phyloP scores from a whole-genome alignment of 768 basidiomycete species.

The Gymnopilus dilepis region DNA sequence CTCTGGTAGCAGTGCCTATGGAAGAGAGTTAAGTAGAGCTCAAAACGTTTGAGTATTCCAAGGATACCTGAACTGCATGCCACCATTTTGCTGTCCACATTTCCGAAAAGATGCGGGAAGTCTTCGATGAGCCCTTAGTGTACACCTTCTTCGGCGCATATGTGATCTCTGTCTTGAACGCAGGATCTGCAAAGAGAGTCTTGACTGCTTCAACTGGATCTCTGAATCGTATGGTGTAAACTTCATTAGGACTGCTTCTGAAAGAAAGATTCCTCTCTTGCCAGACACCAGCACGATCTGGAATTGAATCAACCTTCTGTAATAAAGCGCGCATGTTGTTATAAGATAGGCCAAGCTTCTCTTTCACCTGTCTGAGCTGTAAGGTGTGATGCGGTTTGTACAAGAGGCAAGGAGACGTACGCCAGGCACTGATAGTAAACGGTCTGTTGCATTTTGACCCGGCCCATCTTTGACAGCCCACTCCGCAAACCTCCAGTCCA shows the following conservation, averaged over 20 bases:
- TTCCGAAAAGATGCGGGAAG: slow-evolving; percentile 33
- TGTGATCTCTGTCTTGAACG: neutral
- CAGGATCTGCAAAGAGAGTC: neutral
- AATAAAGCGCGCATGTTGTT: neutral
- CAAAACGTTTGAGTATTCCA: too few relatives aligned
- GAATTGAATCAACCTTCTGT: neutral
- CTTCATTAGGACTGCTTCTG: neutral
- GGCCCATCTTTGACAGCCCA: neutral
- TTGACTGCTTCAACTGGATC: neutral
- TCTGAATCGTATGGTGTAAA: neutral
- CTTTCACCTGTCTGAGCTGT: neutral
- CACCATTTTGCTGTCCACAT: slow-evolving; percentile 45
- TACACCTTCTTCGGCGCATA: slow-evolving; percentile 35
- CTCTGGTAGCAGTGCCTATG: neutral
- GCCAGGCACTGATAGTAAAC: neutral
- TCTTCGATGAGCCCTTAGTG: slow-evolving; percentile 5
- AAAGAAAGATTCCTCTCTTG: neutral
- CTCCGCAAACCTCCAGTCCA: neutral
- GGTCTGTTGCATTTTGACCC: neutral
- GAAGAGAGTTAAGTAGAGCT: too few relatives aligned
- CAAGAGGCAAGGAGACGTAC: neutral
- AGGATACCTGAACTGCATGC: slow-evolving; percentile 37
- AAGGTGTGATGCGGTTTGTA: too few relatives aligned
- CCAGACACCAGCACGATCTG: neutral
- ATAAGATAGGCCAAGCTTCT: neutral